These are phyloP conservation scores for Apiospora hydei DNA, from an alignment of 2,329 filamentous ascomycete genomes.

Conservation along the genomic window DNA sequence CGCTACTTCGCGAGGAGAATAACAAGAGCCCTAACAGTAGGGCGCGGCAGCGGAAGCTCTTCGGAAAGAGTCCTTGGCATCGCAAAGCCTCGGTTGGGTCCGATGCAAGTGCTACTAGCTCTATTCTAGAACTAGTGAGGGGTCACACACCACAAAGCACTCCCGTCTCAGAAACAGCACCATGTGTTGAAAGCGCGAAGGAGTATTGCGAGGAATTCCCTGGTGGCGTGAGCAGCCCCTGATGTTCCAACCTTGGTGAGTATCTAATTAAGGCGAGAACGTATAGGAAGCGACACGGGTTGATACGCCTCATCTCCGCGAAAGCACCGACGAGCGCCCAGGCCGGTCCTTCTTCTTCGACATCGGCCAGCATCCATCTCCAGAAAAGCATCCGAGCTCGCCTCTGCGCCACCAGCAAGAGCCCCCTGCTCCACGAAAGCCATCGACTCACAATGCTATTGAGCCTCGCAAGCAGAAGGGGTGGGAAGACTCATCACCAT, in stretches of 20 bases:
- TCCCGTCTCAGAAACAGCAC: conserved; percentile 34
- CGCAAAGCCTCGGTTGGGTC: conserved; percentile 49
- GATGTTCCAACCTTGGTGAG: too few species aligned
- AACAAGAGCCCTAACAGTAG: conserved; percentile 36
- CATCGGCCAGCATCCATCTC: conserved; percentile 35
- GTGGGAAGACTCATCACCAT: background rate
- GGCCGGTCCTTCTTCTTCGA: conserved; percentile 54
- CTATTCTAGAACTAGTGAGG: conserved; percentile 49
- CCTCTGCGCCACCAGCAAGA: conserved; percentile 16
- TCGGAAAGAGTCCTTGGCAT: conserved; percentile 50
- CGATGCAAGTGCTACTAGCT: conserved; percentile 49
- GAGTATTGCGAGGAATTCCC: conserved; percentile 35
- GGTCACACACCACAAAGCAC: conserved; percentile 45
- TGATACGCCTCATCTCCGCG: conserved; percentile 53
- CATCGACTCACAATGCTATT: background rate
- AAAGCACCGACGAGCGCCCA: conserved; percentile 46
- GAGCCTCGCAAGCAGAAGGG: background rate
- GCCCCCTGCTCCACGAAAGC: conserved; percentile 26
- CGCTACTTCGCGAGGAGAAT: conserved; percentile 44
- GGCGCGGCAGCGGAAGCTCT: conserved; percentile 45
- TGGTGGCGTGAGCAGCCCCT: conserved; percentile 42
- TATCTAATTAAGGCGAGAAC: background rate
- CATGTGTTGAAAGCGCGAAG: conserved; percentile 6
- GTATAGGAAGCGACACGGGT: conserved; percentile 57
- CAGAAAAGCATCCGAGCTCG: conserved; percentile 31